Evolutionary conservation across 371 early-diverging fungal species (phyloP).

Genomic region (Mucor velutinosus): DNA sequence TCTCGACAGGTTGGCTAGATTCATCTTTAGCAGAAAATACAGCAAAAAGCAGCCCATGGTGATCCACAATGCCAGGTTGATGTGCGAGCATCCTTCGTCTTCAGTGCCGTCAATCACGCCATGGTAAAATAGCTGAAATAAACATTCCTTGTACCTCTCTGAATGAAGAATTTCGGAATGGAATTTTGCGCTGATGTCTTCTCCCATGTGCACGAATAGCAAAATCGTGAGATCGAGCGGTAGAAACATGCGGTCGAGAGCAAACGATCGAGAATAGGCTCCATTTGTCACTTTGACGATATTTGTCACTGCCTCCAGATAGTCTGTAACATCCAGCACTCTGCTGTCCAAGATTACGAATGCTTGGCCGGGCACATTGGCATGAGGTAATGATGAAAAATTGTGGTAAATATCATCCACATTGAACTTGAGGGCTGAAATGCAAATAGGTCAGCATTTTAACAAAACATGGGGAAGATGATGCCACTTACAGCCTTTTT

Average conservation of each 20-base stretch:
- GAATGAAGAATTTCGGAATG: constrained; percentile 25
- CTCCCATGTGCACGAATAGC: constrained; percentile 33
- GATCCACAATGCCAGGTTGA: constrained; percentile 50
- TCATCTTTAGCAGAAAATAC: constrained; percentile 48
- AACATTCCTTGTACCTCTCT: constrained; percentile 29
- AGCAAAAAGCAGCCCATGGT: constrained; percentile 43
- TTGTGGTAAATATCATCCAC: constrained; percentile 2
- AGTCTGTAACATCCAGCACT: constrained; percentile 48
- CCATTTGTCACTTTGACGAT: constrained; percentile 34
- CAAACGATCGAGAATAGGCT: constrained; percentile 41
- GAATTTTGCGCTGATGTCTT: constrained; percentile 40
- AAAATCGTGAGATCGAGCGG: constrained; percentile 44
- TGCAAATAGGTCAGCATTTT: background rate
- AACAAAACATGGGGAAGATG: background rate
- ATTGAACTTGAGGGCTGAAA: constrained; percentile 16
- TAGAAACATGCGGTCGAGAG: constrained; percentile 49
- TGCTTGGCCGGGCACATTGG: constrained; percentile 16
- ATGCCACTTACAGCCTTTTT: constrained; percentile 29
- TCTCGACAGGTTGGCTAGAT: constrained; percentile 43
- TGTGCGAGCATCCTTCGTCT: constrained; percentile 29
- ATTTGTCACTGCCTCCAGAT: constrained; percentile 40
- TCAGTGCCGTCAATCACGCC: constrained; percentile 28
- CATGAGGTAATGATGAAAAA: constrained; percentile 14
- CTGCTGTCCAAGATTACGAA: constrained; percentile 39
- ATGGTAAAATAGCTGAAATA: constrained; percentile 38